Evolutionary conservation across 768 basidiomycete species (phyloP).

Genomic region (Neoboletus brunneissimus): DNA sequence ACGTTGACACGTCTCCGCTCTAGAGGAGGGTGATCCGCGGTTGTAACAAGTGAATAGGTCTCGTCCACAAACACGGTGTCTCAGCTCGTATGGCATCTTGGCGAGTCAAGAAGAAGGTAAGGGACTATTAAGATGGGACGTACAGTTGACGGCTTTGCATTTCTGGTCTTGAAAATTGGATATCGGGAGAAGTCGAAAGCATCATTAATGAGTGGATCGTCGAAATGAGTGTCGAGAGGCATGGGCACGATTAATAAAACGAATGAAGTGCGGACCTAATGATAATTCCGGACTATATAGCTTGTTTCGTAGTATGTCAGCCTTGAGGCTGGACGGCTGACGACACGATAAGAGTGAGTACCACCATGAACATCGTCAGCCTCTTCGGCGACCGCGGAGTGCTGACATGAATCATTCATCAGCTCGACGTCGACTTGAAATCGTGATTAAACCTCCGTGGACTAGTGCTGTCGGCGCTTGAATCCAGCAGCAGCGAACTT

Average conservation of each 20-base stretch:
- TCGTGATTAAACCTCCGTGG: not conserved
- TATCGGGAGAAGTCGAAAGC: conserved; percentile 19
- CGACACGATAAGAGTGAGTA: not conserved
- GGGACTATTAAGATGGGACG: not conserved
- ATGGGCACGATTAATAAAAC: not conserved
- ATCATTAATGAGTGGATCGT: conserved; percentile 20
- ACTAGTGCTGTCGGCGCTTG: conserved; percentile 41
- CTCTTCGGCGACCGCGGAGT: not conserved
- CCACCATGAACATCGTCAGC: not conserved
- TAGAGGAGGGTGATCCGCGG: not conserved
- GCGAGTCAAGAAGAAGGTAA: not conserved
- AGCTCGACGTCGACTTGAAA: not conserved
- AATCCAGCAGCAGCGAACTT: conserved; percentile 60
- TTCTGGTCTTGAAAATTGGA: conserved; percentile 3
- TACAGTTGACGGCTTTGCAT: conserved; percentile 1
- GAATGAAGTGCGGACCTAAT: not conserved
- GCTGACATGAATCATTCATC: not conserved
- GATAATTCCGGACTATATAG: not conserved
- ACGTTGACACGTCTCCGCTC: not conserved
- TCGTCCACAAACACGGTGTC: conserved; percentile 2
- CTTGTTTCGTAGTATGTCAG: conserved; percentile 4
- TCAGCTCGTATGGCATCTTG: not conserved
- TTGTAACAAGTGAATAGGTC: not conserved
- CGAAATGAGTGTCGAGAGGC: conserved; percentile 20
- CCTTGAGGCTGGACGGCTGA: conserved; percentile 13